These are phyloP conservation scores for Diaporthe aspalathi DNA, from an alignment of 2,329 filamentous ascomycete species.

Conservation along the genomic window DNA sequence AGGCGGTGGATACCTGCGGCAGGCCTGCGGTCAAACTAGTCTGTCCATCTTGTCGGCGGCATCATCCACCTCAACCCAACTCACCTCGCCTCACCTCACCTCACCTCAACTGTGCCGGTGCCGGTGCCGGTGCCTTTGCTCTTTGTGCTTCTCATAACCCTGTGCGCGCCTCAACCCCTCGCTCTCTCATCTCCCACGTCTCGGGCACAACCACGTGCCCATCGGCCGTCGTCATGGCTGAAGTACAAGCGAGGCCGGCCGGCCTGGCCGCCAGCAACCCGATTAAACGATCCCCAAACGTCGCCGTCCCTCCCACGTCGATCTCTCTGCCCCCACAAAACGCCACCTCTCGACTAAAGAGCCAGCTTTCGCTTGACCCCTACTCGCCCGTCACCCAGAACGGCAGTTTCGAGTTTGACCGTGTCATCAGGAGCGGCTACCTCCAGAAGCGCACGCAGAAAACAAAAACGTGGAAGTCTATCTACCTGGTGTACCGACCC, in stretches of 20 bases:
- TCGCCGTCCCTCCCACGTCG: conserved; percentile 41
- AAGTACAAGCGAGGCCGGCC: conserved; percentile 43
- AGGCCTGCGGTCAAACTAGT: conserved; percentile 24
- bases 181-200: background rate
- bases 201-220: background rate
- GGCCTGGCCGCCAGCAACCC: conserved; percentile 41
- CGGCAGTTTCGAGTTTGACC: conserved; percentile 95
- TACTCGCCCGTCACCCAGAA: conserved; percentile 93
- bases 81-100: no score
- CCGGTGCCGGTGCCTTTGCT: no score
- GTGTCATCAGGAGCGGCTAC: conserved; percentile 89
- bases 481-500: conserved; percentile 89
- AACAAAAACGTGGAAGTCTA: conserved; percentile 94
- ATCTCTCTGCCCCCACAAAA: conserved; percentile 45
- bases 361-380: conserved; percentile 68
- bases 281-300: conserved; percentile 35
- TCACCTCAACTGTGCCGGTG: no score
- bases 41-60: conserved; percentile 1
- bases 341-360: conserved; percentile 48
- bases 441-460: conserved; percentile 91
- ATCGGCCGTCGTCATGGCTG: conserved; percentile 41
- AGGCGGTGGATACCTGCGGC: conserved; percentile 27
- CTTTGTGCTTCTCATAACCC: background rate
- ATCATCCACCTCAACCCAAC: background rate
- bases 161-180: conserved; percentile 1